Percentiles rank a stretch among this genome's conserved stretches.
phyloP scores from a whole-genome alignment of 2,329 filamentous ascomycete genomes.

The Colletotrichum eleusines region DNA sequence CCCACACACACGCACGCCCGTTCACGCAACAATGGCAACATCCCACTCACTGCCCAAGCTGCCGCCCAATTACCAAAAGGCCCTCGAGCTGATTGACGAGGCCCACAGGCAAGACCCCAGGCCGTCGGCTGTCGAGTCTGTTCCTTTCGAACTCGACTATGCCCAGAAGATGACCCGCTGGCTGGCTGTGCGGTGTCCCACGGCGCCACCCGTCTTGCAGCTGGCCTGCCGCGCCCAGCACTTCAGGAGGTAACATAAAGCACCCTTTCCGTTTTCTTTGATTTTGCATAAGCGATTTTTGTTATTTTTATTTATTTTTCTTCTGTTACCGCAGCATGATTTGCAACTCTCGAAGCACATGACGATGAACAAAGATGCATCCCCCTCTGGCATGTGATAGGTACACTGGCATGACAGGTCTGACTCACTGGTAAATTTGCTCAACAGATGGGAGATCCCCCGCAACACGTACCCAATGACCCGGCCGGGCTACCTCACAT shows the following conservation, averaged over 20 bases:
- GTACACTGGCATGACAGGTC: conserved; percentile 1
- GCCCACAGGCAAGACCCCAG: conserved; percentile 61
- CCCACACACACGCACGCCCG: too few species aligned
- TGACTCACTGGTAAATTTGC: conserved; percentile 26
- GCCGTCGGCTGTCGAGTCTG: conserved; percentile 54
- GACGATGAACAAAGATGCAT: conserved; percentile 2
- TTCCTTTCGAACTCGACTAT: conserved; percentile 87
- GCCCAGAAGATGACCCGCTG: conserved; percentile 83
- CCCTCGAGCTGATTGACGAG: conserved; percentile 77
- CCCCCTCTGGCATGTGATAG: not conserved
- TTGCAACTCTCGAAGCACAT: not conserved
- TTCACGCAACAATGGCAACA: conserved; percentile 17
- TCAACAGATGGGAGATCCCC: conserved; percentile 79
- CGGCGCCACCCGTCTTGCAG: conserved; percentile 74
- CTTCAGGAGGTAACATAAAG: conserved; percentile 70
- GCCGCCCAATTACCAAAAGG: conserved; percentile 59
- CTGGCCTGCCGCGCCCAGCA: conserved; percentile 88
- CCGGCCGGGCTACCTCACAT: conserved; percentile 81
- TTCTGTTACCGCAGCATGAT: too few species aligned
- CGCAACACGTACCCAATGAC: conserved; percentile 80
- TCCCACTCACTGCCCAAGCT: conserved; percentile 48
- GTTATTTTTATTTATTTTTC: not conserved
- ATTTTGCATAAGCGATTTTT: not conserved
- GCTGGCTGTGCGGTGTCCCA: conserved; percentile 70
- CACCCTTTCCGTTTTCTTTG: conserved; percentile 7